Conservation (phyloP, 441 rosid genomes). For the Gossypium schwendimanii region DNA sequence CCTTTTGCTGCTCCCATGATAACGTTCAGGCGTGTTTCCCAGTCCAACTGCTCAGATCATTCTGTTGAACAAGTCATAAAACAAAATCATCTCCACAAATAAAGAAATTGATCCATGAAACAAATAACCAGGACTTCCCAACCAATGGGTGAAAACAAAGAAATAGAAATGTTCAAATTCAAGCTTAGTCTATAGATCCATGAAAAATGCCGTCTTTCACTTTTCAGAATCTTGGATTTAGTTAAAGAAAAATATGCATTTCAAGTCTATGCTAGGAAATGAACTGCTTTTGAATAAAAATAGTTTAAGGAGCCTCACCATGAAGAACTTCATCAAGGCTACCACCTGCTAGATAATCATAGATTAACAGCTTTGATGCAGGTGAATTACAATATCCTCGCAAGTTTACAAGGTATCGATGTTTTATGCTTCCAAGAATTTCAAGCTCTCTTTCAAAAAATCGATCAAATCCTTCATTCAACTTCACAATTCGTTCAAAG, state of each 20-base stretch:
- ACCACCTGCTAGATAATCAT: slow-evolving; percentile 91
- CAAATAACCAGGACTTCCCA: slow-evolving; percentile 2
- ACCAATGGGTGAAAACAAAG: neutral
- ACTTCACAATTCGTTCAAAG: slow-evolving; percentile 75
- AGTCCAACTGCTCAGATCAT: slow-evolving; percentile 78
- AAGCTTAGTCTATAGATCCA: neutral
- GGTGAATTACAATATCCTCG: slow-evolving; percentile 98
- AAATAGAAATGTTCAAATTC: slow-evolving; percentile 4
- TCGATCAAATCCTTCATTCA: slow-evolving; percentile 91
- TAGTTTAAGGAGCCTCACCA: slow-evolving; percentile 37
- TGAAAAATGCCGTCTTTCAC: neutral
- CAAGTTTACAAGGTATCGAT: slow-evolving; percentile 84
- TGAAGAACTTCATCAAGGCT: slow-evolving; percentile 98
- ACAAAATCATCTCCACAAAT: slow-evolving; percentile 3
- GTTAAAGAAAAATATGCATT: neutral
- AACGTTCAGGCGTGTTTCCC: slow-evolving; percentile 90
- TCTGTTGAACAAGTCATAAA: slow-evolving; percentile 41
- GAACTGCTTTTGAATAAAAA: neutral
- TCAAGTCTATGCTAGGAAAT: neutral
- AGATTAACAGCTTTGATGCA: slow-evolving; percentile 78
- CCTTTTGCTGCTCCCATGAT: slow-evolving; percentile 98
- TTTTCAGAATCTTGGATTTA: neutral
- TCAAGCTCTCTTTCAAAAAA: slow-evolving; percentile 95
- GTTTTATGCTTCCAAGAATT: slow-evolving; percentile 97
- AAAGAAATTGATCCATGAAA: slow-evolving; percentile 2